Evolutionary conservation across 2,329 filamentous ascomycete genomes (phyloP).

Genomic region (Beauveria sp.): DNA sequence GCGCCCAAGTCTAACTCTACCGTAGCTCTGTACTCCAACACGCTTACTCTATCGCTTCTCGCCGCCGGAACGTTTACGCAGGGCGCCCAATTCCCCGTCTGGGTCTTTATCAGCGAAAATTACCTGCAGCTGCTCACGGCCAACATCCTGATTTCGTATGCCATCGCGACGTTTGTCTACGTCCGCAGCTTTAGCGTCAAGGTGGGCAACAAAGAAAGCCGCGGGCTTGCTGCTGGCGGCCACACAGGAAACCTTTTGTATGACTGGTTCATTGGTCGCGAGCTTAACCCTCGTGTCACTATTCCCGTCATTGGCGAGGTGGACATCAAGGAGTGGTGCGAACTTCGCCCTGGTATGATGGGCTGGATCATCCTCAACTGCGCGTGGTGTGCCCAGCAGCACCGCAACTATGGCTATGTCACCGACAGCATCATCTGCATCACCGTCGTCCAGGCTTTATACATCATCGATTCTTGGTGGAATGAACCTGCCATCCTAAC

Average conservation of each 20-base stretch:
- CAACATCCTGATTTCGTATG: slow-evolving; percentile 69
- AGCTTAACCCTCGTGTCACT: slow-evolving; percentile 80
- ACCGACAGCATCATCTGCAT: slow-evolving; percentile 82
- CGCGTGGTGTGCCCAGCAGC: slow-evolving; percentile 80
- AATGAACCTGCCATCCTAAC: slow-evolving; percentile 87
- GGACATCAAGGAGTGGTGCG: slow-evolving; percentile 85
- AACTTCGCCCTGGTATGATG: slow-evolving; percentile 85
- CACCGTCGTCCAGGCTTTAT: slow-evolving; percentile 68
- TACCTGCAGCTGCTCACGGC: slow-evolving; percentile 78
- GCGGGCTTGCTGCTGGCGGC: slow-evolving; percentile 76
- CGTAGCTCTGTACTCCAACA: slow-evolving; percentile 65
- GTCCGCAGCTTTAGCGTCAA: slow-evolving; percentile 74
- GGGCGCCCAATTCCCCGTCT: slow-evolving; percentile 77
- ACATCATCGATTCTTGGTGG: slow-evolving; percentile 76
- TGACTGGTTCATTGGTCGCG: slow-evolving; percentile 94
- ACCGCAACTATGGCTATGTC: slow-evolving; percentile 72
- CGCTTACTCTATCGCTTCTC: slow-evolving; percentile 63
- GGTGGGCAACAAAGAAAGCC: slow-evolving; percentile 60
- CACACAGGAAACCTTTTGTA: slow-evolving; percentile 80
- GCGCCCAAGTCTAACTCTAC: slow-evolving; percentile 13
- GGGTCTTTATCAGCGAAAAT: slow-evolving; percentile 90
- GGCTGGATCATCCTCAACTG: slow-evolving; percentile 84
- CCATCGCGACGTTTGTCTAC: slow-evolving; percentile 72
- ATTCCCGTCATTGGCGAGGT: slow-evolving; percentile 76
- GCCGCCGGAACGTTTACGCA: slow-evolving; percentile 68